These are phyloP conservation scores for Quercus phellos DNA, from an alignment of 331 rosid genomes.

Conservation along the genomic window DNA sequence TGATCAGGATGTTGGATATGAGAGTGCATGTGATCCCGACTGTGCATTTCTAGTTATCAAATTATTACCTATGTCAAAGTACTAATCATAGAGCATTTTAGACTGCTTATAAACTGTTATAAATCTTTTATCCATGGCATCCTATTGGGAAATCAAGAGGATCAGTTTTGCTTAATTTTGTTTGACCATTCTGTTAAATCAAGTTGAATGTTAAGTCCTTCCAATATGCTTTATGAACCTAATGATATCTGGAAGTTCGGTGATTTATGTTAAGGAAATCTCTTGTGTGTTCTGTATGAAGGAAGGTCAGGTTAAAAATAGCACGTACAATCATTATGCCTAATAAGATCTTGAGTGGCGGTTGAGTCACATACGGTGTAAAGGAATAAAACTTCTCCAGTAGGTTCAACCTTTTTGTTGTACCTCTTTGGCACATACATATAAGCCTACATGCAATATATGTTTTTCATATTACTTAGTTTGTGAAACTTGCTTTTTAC, in stretches of 20 bases:
- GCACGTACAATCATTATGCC: background rate
- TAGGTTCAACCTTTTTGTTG: background rate
- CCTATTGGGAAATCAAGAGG: background rate
- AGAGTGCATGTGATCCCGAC: no score
- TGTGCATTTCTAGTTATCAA: no score
- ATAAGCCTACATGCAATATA: background rate
- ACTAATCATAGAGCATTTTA: background rate
- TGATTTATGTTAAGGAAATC: background rate
- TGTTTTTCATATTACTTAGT: background rate
- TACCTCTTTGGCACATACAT: background rate
- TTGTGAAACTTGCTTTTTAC: background rate
- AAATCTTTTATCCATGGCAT: background rate
- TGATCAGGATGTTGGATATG: no score
- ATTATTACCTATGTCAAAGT: background rate
- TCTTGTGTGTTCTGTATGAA: background rate
- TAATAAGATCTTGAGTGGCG: background rate
- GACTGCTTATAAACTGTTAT: background rate
- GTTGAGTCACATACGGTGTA: background rate
- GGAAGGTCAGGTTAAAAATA: background rate
- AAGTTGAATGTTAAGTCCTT: background rate
- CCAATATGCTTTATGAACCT: background rate
- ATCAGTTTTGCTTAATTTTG: background rate
- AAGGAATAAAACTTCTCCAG: background rate
- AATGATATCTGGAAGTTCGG: background rate
- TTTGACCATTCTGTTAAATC: background rate